phyloP scores from a whole-genome alignment of 768 basidiomycete species.

The Russula emetica region DNA sequence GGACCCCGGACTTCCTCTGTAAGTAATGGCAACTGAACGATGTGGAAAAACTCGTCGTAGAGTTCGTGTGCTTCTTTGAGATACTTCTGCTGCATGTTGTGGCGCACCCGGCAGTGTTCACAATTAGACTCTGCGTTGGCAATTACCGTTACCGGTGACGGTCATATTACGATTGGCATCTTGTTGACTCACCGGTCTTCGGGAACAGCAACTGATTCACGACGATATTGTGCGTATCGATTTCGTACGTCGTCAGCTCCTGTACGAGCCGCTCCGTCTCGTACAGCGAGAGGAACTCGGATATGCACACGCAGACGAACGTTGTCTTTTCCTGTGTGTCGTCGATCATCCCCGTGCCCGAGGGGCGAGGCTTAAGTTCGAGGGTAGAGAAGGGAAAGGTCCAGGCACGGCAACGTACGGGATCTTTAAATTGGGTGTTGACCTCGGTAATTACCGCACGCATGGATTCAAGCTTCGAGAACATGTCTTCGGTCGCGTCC shows the following conservation, averaged over 20 bases:
- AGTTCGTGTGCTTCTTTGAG: slow-evolving; percentile 94
- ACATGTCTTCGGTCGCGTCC: slow-evolving; percentile 95
- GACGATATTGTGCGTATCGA: slow-evolving; percentile 98
- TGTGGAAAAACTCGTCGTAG: slow-evolving; percentile 98
- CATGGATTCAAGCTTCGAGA: slow-evolving; percentile 97
- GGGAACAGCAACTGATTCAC: slow-evolving; percentile 97
- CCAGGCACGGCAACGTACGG: slow-evolving; percentile 50
- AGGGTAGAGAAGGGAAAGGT: neutral
- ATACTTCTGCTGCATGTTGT: slow-evolving; percentile 99
- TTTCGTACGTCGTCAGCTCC: slow-evolving; percentile 89
- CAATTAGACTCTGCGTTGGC: slow-evolving; percentile 73
- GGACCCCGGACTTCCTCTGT: slow-evolving; percentile 97
- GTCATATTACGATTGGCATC: neutral
- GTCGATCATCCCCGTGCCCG: no score
- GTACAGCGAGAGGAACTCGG: slow-evolving; percentile 96
- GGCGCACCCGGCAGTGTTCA: slow-evolving; percentile 90
- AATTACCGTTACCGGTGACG: slow-evolving; percentile 2
- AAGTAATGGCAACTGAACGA: slow-evolving; percentile 85
- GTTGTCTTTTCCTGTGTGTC: slow-evolving; percentile 86
- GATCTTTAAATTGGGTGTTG: slow-evolving; percentile 98
- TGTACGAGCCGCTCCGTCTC: slow-evolving; percentile 98
- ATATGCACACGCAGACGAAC: slow-evolving; percentile 98
- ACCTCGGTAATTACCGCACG: slow-evolving; percentile 96
- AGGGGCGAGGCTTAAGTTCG: no score
- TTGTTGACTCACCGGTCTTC: slow-evolving; percentile 60